Evolutionary conservation across 1,139 yeast genomes (phyloP), one percentile per base, ranked within the genome.

Genomic region (Debaryomycetaceae sp.): DNA sequence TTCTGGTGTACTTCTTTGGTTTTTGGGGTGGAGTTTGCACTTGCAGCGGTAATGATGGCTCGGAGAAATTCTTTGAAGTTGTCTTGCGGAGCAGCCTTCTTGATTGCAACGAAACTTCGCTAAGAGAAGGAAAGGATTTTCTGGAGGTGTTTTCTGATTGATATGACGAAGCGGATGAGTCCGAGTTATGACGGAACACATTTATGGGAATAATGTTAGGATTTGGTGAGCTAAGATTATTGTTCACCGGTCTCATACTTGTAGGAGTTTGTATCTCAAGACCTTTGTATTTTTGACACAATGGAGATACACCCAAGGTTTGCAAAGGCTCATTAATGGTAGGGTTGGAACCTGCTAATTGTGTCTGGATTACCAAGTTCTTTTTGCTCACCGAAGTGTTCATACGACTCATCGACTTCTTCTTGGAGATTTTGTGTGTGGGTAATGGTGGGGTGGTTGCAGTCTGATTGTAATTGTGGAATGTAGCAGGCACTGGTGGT

Each of bases 1-100:
- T 61, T 38, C 77, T 56, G 14, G 74, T 71, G 45, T 68, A 59
- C 46, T 70, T 70, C 45, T 66, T 68, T 14, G 61, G 59, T 38
- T 50, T 52, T 13, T 22, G 26, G 11, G 26, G 26, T 22, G 26
- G 26, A 11, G 26, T 11, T 22, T 22, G 26, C 26, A 22, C 26
- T 22, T 22, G 26, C 26, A 22, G 26, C 7, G 26, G 26, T 22
- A 22, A 11, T 8, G 26, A 22, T 8, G 26, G 26, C 26, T 22
- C 26, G 3, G 26, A 22, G 4, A 22, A 30, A 17, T 29, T 33
- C n/a, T 28, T 22, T 11, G 40, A 33, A 7, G 32, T 26, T 8
- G 35, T 41, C 9, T 35, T 31, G 8, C 39, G 48, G 43, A 18
- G 46, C 48, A n/a, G 55, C 45, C 46, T 49, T 46, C 15, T 41